Evolutionary conservation across 768 basidiomycete genomes (phyloP).

Genomic region (Phanerodontia chrysosporium): DNA sequence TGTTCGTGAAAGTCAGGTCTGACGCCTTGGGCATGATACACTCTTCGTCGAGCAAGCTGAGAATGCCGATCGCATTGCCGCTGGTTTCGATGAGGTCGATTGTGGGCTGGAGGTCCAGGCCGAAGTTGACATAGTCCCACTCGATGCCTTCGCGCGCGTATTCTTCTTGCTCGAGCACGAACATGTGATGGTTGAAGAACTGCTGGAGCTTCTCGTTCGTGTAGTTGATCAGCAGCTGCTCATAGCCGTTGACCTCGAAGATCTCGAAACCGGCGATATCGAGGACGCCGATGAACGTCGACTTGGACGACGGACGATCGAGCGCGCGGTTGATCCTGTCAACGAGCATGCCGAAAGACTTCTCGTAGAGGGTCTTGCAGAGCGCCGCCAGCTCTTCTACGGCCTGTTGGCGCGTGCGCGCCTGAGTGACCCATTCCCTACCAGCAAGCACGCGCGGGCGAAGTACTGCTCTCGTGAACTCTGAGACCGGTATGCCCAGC

Average conservation of each 20-base stretch:
- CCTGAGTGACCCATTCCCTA: slow-evolving; percentile 94
- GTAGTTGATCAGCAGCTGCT: slow-evolving; percentile 97
- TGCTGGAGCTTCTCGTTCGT: slow-evolving; percentile 99
- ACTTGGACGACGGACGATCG: slow-evolving; percentile 87
- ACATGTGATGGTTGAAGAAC: slow-evolving; percentile 99
- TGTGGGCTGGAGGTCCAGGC: slow-evolving; percentile 94
- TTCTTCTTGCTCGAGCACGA: slow-evolving; percentile 98
- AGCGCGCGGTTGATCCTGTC: slow-evolving; percentile 93
- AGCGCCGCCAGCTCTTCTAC: slow-evolving; percentile 87
- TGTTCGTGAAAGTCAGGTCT: slow-evolving; percentile 91
- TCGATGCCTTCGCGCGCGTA: slow-evolving; percentile 94
- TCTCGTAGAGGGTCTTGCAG: slow-evolving; percentile 96
- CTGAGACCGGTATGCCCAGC: slow-evolving; percentile 80
- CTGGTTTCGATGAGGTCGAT: slow-evolving; percentile 94
- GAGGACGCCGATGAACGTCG: slow-evolving; percentile 94
- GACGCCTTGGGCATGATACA: slow-evolving; percentile 99
- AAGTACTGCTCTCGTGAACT: slow-evolving; percentile 85
- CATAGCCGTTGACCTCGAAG: slow-evolving; percentile 90
- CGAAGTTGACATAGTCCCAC: slow-evolving; percentile 98
- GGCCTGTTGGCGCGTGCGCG: slow-evolving; percentile 87
- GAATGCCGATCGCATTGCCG: slow-evolving; percentile 72
- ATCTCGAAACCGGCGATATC: slow-evolving; percentile 99
- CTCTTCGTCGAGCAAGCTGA: slow-evolving; percentile 93
- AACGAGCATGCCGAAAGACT: slow-evolving; percentile 90
- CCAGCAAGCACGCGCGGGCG: slow-evolving; percentile 91